A percentile compares a stretch with the other conserved stretches of the same genome.
These are phyloP conservation scores for Candolleomyces efflorescens DNA, from an alignment of 768 basidiomycete genomes.

Conservation along the genomic window DNA sequence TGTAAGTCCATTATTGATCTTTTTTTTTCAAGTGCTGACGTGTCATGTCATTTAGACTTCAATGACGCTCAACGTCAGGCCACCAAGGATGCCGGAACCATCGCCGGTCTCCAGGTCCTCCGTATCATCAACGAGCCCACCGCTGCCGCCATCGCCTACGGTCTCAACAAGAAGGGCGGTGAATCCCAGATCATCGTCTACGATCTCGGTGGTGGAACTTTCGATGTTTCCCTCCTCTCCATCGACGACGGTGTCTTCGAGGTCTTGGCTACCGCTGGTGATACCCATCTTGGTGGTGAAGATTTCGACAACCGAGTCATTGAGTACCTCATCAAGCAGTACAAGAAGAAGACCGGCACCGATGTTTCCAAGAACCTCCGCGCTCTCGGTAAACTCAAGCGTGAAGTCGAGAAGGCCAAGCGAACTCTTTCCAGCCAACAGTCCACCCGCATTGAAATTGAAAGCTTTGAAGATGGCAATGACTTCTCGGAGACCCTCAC, in stretches of 20 bases:
- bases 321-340: conserved; percentile 82
- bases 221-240: conserved; percentile 95
- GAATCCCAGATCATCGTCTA: conserved; percentile 97
- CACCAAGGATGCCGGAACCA: conserved; percentile 96
- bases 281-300: conserved; percentile 93
- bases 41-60: conserved; percentile 55
- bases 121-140: conserved; percentile 99
- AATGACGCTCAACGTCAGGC: conserved; percentile 99
- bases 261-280: conserved; percentile 87
- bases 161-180: conserved; percentile 92
- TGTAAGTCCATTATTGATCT: conserved; percentile 43
- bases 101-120: conserved; percentile 91
- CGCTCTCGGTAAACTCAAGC: conserved; percentile 88
- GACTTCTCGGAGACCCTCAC: conserved; percentile 98
- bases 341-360: conserved; percentile 90
- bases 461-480: conserved; percentile 92
- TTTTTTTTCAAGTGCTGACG: conserved; percentile 8
- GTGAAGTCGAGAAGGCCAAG: conserved; percentile 93
- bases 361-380: conserved; percentile 77
- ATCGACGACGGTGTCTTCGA: conserved; percentile 94
- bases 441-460: conserved; percentile 89
- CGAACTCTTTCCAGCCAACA: conserved; percentile 90
- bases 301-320: conserved; percentile 95
- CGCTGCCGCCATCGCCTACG: conserved; percentile 96
- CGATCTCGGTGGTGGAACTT: conserved; percentile 98